Conservation (phyloP, 306 rosid species). For the Acacia confusa region DNA sequence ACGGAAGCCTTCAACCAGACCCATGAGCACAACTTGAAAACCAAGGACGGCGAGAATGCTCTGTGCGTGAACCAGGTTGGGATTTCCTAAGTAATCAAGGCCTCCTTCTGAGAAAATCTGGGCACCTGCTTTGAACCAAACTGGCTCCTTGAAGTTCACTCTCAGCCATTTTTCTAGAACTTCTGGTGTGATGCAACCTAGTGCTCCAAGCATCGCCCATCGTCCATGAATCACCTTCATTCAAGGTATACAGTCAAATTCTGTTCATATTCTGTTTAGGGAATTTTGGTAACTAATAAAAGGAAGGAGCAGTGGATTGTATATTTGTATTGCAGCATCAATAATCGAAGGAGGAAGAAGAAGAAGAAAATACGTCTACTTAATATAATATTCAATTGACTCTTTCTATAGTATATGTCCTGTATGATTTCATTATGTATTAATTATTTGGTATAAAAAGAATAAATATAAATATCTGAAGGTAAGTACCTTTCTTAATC, state of each 20-base stretch:
- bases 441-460: too few relatives aligned
- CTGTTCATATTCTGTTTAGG: background rate
- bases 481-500: too few relatives aligned
- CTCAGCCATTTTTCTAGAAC: conserved; percentile 65
- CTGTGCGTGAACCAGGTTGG: conserved; percentile 89
- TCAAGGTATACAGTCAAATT: background rate
- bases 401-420: too few relatives aligned
- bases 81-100: conserved; percentile 85
- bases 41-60: conserved; percentile 87
- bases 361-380: too few relatives aligned
- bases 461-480: too few relatives aligned
- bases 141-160: conserved; percentile 89
- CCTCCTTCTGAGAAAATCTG: conserved; percentile 94
- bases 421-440: too few relatives aligned
- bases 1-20: conserved; percentile 85
- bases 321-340: background rate
- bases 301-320: background rate
- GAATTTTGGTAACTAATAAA: background rate
- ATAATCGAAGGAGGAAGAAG: background rate
- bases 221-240: conserved; percentile 82
- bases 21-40: conserved; percentile 81
- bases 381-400: too few relatives aligned
- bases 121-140: conserved; percentile 94
- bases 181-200: conserved; percentile 94
- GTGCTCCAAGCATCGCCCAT: conserved; percentile 98